phyloP scores from a whole-genome alignment of 176 grass and related monocot species.

The Musa schizocarpa region DNA sequence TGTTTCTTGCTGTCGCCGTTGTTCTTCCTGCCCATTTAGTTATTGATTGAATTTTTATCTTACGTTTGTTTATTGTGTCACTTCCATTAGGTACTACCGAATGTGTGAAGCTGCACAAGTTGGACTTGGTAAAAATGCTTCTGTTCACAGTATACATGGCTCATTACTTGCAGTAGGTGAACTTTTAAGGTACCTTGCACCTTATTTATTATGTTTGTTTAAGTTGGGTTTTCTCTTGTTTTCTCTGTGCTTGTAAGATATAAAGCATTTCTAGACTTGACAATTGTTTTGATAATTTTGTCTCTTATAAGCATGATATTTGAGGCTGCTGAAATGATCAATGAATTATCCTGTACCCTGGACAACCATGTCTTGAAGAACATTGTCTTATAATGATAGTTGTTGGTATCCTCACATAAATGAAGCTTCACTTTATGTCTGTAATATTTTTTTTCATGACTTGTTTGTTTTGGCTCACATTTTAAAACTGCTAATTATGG shows the following conservation, averaged over 20 bases:
- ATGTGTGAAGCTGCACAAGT: slow-evolving; percentile 99
- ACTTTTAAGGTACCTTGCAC: slow-evolving; percentile 59
- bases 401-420: background rate
- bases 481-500: no score
- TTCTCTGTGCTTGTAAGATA: background rate
- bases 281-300: background rate
- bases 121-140: slow-evolving; percentile 87
- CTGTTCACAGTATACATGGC: slow-evolving; percentile 98
- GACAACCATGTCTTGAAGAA: background rate
- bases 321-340: background rate
- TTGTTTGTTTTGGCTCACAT: no score
- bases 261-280: background rate
- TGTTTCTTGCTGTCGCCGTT: background rate
- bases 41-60: background rate
- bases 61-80: slow-evolving; percentile 13
- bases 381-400: background rate
- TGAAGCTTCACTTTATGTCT: background rate
- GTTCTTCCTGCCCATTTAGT: slow-evolving; percentile 11
- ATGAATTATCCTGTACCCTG: background rate
- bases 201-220: background rate
- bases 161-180: slow-evolving; percentile 95
- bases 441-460: no score
- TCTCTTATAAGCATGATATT: background rate
- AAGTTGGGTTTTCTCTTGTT: background rate
- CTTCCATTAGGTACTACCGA: slow-evolving; percentile 72